Evolutionary conservation across 495 filamentous ascomycete species (phyloP), one percentile per base, ranked within the genome.

Genomic region (Lophium mytilinum): DNA sequence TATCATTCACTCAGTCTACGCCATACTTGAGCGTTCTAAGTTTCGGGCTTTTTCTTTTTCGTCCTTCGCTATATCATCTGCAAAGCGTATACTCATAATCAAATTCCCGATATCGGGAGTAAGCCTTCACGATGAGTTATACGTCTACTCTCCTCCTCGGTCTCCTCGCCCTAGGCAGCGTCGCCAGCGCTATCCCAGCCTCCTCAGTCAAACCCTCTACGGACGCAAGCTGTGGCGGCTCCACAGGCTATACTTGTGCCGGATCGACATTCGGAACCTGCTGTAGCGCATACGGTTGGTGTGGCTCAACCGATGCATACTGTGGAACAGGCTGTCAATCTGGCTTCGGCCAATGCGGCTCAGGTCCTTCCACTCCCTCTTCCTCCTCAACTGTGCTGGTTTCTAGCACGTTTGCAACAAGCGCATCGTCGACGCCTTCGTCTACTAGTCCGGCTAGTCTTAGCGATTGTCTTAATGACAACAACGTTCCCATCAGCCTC

Each of bases 261-360:
- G 58, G 58, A 14, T 37, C 15, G 19, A 42, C 21, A 30, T 57
- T 43, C 41, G 58, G 58, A 9, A 46, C 34, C 24, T 61, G 58
- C 46, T 61, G 58, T 39, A 42, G 41, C n/a, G 18, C 46, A 12
- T n/a, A 37, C 3, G 58, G 58, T 3, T 56, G 33, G 34, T 61
- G 58, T 37, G 57, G 57, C 24, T 49, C 57, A 12, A 40, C 57
- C 3, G n/a, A 12, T 12, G 50, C 37, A 4, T 48, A 53, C 18
- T 60, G 57, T 18, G 42, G 39, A 9, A 19, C 39, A 15, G 57
- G 57, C 50, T 60, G 57, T 40, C 57, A 60, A 39, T 48, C 39
- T 17, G 51, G 11, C 5, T 60, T 54, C 51, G 52, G 52, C 3
- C 7, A 11, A n/a, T 55, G 52, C 37, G 21, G 21, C 14, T 37